Conservation (phyloP, 2,329 filamentous ascomycete species). For the Trichoderma atrobrunneum region DNA sequence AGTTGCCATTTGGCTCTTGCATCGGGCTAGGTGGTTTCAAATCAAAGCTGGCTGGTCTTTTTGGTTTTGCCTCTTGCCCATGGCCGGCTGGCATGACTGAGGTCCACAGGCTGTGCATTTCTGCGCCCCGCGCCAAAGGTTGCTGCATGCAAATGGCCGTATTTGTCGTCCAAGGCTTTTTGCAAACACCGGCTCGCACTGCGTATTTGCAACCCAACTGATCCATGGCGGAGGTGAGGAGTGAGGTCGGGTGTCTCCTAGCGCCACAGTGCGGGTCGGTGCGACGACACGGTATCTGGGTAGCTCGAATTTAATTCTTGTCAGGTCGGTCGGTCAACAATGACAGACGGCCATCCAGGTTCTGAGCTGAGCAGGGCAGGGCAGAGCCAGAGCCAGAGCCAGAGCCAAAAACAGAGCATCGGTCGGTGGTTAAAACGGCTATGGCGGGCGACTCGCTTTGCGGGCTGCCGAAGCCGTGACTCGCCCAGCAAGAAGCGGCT, state of each 20-base stretch:
- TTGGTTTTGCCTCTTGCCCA: background rate
- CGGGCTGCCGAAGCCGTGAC: background rate
- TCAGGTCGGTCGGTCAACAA: background rate
- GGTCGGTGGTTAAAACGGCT: background rate
- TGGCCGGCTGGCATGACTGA: background rate
- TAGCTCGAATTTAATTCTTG: background rate
- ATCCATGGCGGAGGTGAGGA: background rate
- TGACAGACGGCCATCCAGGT: background rate
- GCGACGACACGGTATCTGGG: background rate
- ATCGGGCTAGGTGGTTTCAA: slow-evolving; percentile 4
- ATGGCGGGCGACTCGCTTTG: background rate
- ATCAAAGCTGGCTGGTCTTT: background rate
- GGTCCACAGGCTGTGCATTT: slow-evolving; percentile 7
- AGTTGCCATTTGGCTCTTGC: background rate
- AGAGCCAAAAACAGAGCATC: too few species aligned
- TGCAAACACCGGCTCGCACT: slow-evolving; percentile 6
- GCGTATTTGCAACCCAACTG: slow-evolving; percentile 15
- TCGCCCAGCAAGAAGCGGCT: slow-evolving; percentile 5
- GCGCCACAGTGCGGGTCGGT: background rate
- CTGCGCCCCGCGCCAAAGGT: slow-evolving; percentile 12
- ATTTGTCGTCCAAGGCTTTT: slow-evolving; percentile 8
- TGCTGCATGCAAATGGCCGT: slow-evolving; percentile 11
- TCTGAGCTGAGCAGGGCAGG: too few species aligned
- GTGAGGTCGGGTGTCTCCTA: background rate
- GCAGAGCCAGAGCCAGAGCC: too few species aligned